Conservation (phyloP, 2,329 filamentous ascomycete genomes). For the Apiospora sp. region DNA sequence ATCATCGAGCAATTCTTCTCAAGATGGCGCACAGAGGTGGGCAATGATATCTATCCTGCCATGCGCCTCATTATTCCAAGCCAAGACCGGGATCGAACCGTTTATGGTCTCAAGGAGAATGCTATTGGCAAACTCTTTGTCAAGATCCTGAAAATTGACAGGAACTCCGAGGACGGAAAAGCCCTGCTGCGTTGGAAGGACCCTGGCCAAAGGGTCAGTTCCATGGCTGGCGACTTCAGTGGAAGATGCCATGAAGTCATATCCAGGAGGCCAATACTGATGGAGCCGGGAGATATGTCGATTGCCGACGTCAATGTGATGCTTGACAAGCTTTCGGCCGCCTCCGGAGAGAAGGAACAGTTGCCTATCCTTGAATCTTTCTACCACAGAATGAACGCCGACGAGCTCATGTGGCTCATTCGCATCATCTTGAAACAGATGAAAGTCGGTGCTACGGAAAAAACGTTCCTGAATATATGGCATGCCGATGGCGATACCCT, state of each 20-base stretch:
- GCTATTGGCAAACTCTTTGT: conserved; percentile 90
- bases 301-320: conserved; percentile 90
- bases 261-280: conserved; percentile 81
- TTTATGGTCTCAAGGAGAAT: conserved; percentile 95
- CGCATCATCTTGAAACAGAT: conserved; percentile 87
- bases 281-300: conserved; percentile 77
- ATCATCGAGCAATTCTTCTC: conserved; percentile 89
- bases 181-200: conserved; percentile 92
- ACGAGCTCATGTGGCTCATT: conserved; percentile 94
- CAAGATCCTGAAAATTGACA: conserved; percentile 90
- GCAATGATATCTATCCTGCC: conserved; percentile 91
- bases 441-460: conserved; percentile 81
- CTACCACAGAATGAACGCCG: conserved; percentile 89
- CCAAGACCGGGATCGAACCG: conserved; percentile 88
- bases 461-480: conserved; percentile 85
- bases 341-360: conserved; percentile 84
- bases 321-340: conserved; percentile 79
- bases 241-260: conserved; percentile 88
- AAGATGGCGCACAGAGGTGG: conserved; percentile 87
- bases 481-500: conserved; percentile 79
- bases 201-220: conserved; percentile 71
- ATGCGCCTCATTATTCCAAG: conserved; percentile 91
- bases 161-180: conserved; percentile 86
- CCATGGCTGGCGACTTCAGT: conserved; percentile 88
- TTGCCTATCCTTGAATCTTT: conserved; percentile 82